Base-by-base conservation (phyloP, 306 rosid genomes). In the Comarum palustre region DNA sequence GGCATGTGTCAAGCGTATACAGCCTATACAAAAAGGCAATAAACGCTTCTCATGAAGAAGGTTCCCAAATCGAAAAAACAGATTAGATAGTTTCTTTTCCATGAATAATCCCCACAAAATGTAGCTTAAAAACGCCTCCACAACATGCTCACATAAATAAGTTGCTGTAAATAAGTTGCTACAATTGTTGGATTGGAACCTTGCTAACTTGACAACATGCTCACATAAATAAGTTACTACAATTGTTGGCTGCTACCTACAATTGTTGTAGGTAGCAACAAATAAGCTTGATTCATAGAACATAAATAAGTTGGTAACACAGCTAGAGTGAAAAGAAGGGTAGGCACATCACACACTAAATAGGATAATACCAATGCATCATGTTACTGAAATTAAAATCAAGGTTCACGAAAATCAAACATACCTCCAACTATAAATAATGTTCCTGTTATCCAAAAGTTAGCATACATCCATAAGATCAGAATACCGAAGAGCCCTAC, bases 401-500 rank as follows among this genome's bases (percentile, higher is more conserved):
- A 66, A 69, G 71, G 66, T 34, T n/a, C 66, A 8, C 34, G 74
- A 71, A 72, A 81, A 68, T 55, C 24, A 29, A 29, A 6, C 78
- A 46, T 87, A 95, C 99, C 99, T 90, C 96, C 99, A 68, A 95
- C 92, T 43, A 95, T 77, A 77, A 95, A 93, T 80, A 95, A 82
- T 16, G 83, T 79, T 80, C 99, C 99, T 7, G 96, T 83, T 81
- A 95, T 90, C 99, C 97, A 92, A 83, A 95, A 88, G 88, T 95
- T 92, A 75, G 97, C 99, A 77, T 83, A 95, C 96, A 90, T 92
- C 99, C 97, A 95, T 78, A 95, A 84, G 68, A 95, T 78, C 55
- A 95, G 92, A 90, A 95, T 95, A 69, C 83, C 96, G 32, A 90
- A 87, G 66, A 95, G 87, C 78, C 99, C 99, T 31, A 95, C 97